A percentile compares a stretch with the other conserved stretches of the same genome.
Conservation (phyloP, 352 stramenopile genomes). For the Thraustochytrium sp. region DNA sequence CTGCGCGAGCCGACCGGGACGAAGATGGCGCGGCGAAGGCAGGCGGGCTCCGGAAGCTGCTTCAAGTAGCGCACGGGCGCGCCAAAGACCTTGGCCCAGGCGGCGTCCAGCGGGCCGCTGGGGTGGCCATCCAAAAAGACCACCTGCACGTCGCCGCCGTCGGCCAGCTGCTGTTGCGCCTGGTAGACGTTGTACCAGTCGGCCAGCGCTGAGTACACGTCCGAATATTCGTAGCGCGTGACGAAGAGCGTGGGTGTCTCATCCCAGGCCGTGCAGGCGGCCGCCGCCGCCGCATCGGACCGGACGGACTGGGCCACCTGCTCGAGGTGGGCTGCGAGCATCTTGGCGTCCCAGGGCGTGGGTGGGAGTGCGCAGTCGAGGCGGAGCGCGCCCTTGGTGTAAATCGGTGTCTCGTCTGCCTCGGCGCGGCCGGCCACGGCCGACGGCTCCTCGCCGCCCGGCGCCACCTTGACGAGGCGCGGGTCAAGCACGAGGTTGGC, state of each 20-base stretch:
- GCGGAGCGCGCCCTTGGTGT: background rate
- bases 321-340: background rate
- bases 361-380: background rate
- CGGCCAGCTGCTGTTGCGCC: background rate
- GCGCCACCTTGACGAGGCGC: background rate
- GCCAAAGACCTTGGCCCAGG: background rate
- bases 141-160: background rate
- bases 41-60: background rate
- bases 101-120: background rate
- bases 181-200: constrained; percentile 19
- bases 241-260: background rate
- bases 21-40: background rate
- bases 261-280: background rate
- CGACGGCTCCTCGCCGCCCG: background rate
- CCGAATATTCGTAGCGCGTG: background rate
- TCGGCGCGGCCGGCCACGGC: background rate
- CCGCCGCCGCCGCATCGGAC: background rate
- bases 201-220: background rate
- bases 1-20: background rate
- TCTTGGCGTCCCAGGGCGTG: background rate
- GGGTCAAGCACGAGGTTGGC: background rate
- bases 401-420: background rate
- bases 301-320: background rate
- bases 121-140: background rate
- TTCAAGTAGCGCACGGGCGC: background rate